A percentile compares a stretch with the other conserved stretches of the same genome.
phyloP scores from a whole-genome alignment of 1,139 yeast species.

The Saccharomycopsis hybrid region DNA sequence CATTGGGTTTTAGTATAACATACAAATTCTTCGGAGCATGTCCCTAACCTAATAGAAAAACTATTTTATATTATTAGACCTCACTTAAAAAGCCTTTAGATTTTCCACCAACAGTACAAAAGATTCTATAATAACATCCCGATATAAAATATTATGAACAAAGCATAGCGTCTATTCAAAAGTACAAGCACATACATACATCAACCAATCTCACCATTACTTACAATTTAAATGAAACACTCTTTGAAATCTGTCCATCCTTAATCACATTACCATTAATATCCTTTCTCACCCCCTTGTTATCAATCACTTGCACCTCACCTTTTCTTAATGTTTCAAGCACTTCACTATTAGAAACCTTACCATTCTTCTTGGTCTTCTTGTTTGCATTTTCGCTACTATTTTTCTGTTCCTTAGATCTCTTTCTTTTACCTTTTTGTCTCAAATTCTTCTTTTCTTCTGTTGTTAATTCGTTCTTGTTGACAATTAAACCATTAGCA shows the following conservation, averaged over 20 bases:
- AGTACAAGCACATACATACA: too few species aligned
- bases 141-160: too few species aligned
- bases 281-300: conserved; percentile 64
- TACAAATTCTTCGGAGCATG: too few species aligned
- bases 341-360: conserved; percentile 54
- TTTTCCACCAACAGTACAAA: too few species aligned
- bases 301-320: conserved; percentile 74
- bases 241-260: conserved; percentile 25
- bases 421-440: conserved; percentile 60
- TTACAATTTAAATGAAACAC: conserved; percentile 28
- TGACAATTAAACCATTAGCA: conserved; percentile 74
- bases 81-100: too few species aligned
- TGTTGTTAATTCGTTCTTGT: conserved; percentile 76
- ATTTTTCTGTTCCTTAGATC: too few species aligned
- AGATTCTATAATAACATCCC: too few species aligned
- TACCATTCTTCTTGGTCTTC: conserved; percentile 40
- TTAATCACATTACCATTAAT: conserved; percentile 61
- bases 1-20: too few species aligned
- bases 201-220: too few species aligned
- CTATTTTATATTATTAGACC: too few species aligned
- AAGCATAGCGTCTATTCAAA: too few species aligned
- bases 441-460: conserved; percentile 55
- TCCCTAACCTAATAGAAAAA: too few species aligned
- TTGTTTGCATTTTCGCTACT: conserved; percentile 33
- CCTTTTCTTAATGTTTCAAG: conserved; percentile 68